Base-by-base conservation (phyloP, 2,329 filamentous ascomycete species). In the Epichloe baconii region DNA sequence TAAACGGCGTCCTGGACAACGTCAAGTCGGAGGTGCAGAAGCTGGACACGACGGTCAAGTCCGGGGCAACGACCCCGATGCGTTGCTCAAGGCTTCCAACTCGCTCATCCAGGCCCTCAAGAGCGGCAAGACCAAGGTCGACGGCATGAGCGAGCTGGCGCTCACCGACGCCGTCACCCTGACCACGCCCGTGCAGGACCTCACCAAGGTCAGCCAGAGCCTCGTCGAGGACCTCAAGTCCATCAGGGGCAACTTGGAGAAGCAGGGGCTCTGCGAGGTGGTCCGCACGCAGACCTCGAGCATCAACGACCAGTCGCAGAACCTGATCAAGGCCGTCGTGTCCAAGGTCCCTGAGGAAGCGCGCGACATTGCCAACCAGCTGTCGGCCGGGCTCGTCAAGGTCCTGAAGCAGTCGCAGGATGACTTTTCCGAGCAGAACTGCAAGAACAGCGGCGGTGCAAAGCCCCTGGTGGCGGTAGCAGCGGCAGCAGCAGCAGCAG, bases 311-410 rank as follows among this genome's bases (percentile, higher is more conserved):
- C 53, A 50, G 40, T 59, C 61, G 4, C 50, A 60, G 53, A 52
- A 47, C 17, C 58, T 66, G n/a, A 64, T 64, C 49, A 53, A 59
- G 21, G 52, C 62, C 23, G 55, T 64, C 36, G 57, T 66, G 31
- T 26, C 41, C 44, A 64, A 64, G 57, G 59, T 64, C 2, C 63
- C 63, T 15, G 40, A 54, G 8, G 58, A 53, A 7, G 58, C 60
- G 12, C 63, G 62, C 52, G 47, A 52, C 10, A 57, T 66, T 36
- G 63, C 63, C 48, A 47, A 52, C 41, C 56, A 60, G 48, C 54
- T 64, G 8, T 56, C 61, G 1, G 50, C 48, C 1, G 51, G 55
- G 41, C 58, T 64, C 37, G 53, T 55, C 31, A 41, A 56, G 37
- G 51, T 55, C 15, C 53, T 64, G 11, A 26, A 48, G 36, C 53